Evolutionary conservation across 805 yeast species (phyloP).

Genomic region (Spathaspora hagerdaliae): DNA sequence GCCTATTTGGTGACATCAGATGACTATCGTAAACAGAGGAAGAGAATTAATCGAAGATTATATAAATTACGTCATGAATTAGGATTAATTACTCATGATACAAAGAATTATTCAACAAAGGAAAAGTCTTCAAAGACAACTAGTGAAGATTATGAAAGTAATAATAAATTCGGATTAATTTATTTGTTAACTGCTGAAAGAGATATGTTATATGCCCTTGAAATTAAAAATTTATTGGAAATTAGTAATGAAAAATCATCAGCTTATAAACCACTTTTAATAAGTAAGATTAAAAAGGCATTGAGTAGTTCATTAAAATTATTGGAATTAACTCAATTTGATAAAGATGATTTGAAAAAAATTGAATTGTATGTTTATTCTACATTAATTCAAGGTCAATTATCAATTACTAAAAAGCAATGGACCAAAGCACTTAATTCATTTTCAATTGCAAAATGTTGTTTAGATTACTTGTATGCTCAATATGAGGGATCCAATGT

Average conservation of each 20-base stretch:
- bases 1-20: conserved; percentile 62
- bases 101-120: conserved; percentile 54
- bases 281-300: conserved; percentile 68
- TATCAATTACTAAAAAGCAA: conserved; percentile 47
- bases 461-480: conserved; percentile 46
- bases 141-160: conserved; percentile 45
- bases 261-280: conserved; percentile 44
- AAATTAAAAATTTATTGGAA: conserved; percentile 52
- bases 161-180: conserved; percentile 53
- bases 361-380: conserved; percentile 33
- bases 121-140: conserved; percentile 45
- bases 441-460: conserved; percentile 59
- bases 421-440: conserved; percentile 53
- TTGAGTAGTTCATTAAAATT: conserved; percentile 41
- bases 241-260: conserved; percentile 44
- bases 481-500: conserved; percentile 1
- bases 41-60: conserved; percentile 54
- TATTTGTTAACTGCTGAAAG: conserved; percentile 73
- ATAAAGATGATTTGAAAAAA: conserved; percentile 23
- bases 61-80: conserved; percentile 63
- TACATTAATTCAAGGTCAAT: conserved; percentile 51
- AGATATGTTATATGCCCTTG: conserved; percentile 66
- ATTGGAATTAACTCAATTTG: conserved; percentile 36
- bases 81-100: conserved; percentile 59
- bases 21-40: conserved; percentile 69